Conservation (phyloP, 306 rosid genomes). For the Acacia melanoxylon region DNA sequence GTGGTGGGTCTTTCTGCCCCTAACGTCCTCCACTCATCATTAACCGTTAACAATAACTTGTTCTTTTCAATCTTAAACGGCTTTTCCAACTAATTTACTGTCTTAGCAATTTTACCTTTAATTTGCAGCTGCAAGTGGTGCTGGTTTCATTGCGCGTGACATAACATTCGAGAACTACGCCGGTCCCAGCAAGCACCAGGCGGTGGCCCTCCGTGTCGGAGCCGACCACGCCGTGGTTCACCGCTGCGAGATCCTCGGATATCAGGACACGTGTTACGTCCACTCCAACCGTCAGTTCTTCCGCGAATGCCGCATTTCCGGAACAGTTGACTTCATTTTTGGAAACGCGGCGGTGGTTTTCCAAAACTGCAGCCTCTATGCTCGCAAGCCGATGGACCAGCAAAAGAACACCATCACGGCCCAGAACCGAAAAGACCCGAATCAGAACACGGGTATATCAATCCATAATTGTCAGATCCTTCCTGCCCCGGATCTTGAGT, state of each 20-base stretch:
- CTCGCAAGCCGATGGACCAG: constrained; percentile 74
- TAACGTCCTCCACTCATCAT: neutral
- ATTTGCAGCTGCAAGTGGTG: constrained; percentile 74
- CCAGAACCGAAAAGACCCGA: constrained; percentile 88
- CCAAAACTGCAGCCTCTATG: constrained; percentile 73
- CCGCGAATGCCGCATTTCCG: constrained; percentile 71
- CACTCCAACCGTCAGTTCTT: constrained; percentile 92
- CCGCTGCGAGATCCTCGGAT: constrained; percentile 59
- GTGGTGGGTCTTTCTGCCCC: neutral
- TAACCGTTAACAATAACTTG: neutral
- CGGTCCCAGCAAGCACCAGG: constrained; percentile 82
- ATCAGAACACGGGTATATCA: constrained; percentile 92
- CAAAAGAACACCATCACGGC: constrained; percentile 91
- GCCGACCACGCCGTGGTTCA: constrained; percentile 85
- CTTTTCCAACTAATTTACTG: neutral
- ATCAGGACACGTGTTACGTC: constrained; percentile 80
- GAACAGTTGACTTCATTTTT: constrained; percentile 83
- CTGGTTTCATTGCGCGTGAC: constrained; percentile 81
- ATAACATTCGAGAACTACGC: constrained; percentile 79
- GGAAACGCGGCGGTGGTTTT: constrained; percentile 89
- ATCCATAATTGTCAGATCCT: constrained; percentile 74
- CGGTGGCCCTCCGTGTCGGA: constrained; percentile 89
- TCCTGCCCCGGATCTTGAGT: constrained; percentile 56
- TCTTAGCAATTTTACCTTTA: neutral
- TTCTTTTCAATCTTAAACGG: neutral